Conservation (phyloP, 2,329 filamentous ascomycete species). For the Aspergillus transmontanensis region DNA sequence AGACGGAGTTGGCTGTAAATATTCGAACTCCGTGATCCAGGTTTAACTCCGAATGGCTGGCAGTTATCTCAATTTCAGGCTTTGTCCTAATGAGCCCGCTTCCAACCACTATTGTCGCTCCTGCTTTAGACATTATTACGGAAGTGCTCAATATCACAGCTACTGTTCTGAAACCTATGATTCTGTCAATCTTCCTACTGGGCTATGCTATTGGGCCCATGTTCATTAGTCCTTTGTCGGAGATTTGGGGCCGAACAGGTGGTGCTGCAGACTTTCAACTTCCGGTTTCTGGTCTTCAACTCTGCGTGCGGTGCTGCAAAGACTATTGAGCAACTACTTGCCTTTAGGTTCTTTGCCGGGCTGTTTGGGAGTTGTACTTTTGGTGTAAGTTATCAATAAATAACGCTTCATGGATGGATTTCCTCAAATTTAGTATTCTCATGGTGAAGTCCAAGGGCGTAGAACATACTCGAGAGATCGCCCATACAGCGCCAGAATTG, state of each 20-base stretch:
- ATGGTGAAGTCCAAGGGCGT: no score
- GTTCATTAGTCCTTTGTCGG: background rate
- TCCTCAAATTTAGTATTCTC: no score
- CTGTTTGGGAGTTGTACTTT: background rate
- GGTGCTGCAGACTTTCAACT: background rate
- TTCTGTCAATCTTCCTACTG: background rate
- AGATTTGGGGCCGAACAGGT: background rate
- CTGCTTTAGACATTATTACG: background rate
- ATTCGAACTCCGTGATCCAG: background rate
- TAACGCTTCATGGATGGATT: background rate
- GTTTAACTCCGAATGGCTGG: background rate
- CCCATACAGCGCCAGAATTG: no score
- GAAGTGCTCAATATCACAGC: background rate
- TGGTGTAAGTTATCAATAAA: background rate
- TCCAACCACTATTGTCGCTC: background rate
- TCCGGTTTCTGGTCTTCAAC: constrained; percentile 1
- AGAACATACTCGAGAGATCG: no score
- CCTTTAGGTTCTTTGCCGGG: background rate
- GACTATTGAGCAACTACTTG: background rate
- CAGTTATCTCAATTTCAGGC: background rate
- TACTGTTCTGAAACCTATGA: background rate
- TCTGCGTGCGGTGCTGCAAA: background rate
- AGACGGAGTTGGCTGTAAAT: background rate
- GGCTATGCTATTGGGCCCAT: background rate
- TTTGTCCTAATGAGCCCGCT: background rate